Evolutionary conservation across 805 yeast species (phyloP).

Genomic region (Jamesozyma lodderae): DNA sequence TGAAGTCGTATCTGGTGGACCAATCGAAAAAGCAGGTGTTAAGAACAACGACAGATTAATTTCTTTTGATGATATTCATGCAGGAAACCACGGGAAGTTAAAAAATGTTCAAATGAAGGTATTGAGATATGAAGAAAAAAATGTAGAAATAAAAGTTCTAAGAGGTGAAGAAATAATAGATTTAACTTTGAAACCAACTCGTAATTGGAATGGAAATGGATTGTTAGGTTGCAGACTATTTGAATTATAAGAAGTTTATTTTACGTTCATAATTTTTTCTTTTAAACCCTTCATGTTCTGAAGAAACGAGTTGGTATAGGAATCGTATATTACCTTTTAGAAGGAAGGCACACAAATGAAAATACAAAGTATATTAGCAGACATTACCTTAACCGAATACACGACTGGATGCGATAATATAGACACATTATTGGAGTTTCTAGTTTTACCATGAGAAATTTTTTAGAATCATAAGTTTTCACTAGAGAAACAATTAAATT

Average conservation of each 20-base stretch:
- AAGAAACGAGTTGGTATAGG: no score
- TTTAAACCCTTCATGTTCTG: no score
- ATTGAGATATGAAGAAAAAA: conserved; percentile 29
- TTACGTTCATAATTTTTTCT: not conserved
- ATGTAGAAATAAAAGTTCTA: conserved; percentile 19
- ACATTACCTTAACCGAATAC: no score
- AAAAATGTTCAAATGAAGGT: conserved; percentile 38
- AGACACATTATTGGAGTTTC: no score
- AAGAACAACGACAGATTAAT: conserved; percentile 45
- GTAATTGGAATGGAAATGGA: conserved; percentile 58
- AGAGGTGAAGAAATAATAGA: conserved; percentile 29
- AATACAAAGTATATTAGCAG: no score
- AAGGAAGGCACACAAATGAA: not conserved
- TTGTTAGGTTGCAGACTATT: conserved; percentile 57
- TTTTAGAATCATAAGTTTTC: no score
- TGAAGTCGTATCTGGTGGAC: conserved; percentile 44
- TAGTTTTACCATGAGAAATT: no score
- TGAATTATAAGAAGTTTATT: conserved; percentile 27
- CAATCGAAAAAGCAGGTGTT: conserved; percentile 52
- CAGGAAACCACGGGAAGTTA: conserved; percentile 46
- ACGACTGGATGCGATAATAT: no score
- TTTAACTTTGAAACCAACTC: conserved; percentile 37
- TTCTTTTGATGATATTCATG: conserved; percentile 45
- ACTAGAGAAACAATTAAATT: no score
- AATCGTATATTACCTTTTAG: not conserved